Percentiles rank a stretch among this genome's conserved stretches.
Evolutionary conservation across 306 rosid genomes (phyloP).

Genomic region (Cucurbita argyrosperma): DNA sequence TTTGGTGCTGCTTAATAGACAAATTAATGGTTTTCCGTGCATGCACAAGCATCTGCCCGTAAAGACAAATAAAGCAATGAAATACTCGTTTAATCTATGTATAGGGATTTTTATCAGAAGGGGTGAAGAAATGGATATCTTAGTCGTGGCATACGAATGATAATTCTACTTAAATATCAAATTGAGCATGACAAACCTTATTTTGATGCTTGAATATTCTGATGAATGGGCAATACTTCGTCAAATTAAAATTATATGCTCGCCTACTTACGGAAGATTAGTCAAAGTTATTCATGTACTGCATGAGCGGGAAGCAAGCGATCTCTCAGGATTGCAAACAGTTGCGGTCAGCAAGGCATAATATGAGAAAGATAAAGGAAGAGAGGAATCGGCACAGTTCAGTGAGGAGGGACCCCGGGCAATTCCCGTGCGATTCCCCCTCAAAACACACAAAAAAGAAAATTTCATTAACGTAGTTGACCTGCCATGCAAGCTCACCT

Average conservation of each 20-base stretch:
- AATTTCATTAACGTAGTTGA: constrained; percentile 36
- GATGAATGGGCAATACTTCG: background rate
- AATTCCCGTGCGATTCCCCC: constrained; percentile 71
- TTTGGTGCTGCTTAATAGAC: no score
- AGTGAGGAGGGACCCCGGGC: constrained; percentile 52
- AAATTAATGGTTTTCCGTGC: no score
- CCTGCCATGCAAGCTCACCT: constrained; percentile 99
- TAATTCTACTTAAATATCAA: no score
- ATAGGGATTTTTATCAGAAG: background rate
- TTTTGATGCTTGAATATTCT: background rate
- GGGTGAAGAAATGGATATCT: background rate
- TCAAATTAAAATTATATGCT: background rate
- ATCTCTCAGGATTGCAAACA: background rate
- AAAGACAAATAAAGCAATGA: no score
- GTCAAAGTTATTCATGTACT: background rate
- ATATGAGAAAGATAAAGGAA: background rate
- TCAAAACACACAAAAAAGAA: constrained; percentile 18
- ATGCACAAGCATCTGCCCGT: background rate
- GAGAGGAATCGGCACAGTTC: constrained; percentile 29
- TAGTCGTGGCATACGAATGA: background rate
- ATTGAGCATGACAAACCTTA: background rate
- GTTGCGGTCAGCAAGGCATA: background rate
- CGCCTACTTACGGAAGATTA: background rate
- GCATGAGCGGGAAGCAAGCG: background rate
- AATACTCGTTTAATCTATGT: background rate